Evolutionary conservation across 1,284 basidiomycete genomes (phyloP), one percentile per base, ranked within the genome.

Genomic region (Chiua sp.): DNA sequence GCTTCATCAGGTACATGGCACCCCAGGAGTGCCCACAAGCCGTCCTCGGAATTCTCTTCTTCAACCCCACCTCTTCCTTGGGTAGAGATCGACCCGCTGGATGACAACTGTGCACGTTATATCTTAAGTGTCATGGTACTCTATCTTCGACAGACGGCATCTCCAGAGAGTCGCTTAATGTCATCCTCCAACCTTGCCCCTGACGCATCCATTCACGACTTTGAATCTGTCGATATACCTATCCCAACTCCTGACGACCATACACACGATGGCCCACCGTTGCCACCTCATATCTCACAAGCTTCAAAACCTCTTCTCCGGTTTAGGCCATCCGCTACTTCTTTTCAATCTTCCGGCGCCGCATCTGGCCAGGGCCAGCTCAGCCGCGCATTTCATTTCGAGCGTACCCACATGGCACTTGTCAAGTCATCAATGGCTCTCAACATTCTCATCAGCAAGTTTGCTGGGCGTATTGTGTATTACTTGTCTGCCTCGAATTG

Each of bases 401-500:
- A 91, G 75, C 86, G 80, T 71, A 92, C 91, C 3, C 86, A 87
- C 26, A 81, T 85, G 72, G 84, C 86, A 10, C 78, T 87, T 18
- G 79, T 86, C 44, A 84, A 81, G 62, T 87, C 87, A 3, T 73
- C 82, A 4, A 73, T 81, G 51, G 81, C 86, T 12, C 78, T 92
- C 56, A 87, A 85, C 64, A 78, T 79, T 18, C 77, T 90, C 37
- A 87, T 92, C 61, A 81, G 84, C 59, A 86, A 88, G 70, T 89
- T 83, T 65, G 82, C 88, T 8, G 91, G 92, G 16, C 87, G 90
- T 51, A 88, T 97, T 66, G 84, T 98, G 48, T 96, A 93, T 73
- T 90, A 92, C 71, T 83, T 98, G 18, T 96, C 95, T 10, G 89
- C 93, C 0, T 92, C 92, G 23, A 98, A 98, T 71, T 98, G 96